A percentile compares a stretch with the other conserved stretches of the same genome.
phyloP scores from a whole-genome alignment of 345 rosid genomes.

The Reutealis trisperma region DNA sequence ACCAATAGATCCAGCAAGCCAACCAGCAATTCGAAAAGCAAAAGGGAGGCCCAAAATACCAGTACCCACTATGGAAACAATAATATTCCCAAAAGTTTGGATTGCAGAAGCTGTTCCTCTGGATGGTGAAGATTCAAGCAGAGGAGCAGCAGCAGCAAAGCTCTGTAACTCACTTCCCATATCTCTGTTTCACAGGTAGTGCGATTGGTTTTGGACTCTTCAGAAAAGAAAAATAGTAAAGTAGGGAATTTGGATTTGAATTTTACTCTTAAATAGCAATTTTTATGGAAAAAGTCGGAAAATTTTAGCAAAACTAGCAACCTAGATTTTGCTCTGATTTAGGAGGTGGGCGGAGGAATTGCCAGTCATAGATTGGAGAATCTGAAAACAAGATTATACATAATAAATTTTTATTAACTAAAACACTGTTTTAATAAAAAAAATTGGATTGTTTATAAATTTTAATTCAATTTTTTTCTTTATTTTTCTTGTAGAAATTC shows the following conservation, averaged over 20 bases:
- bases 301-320: not conserved
- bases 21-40: slow-evolving; percentile 86
- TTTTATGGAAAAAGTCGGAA: not conserved
- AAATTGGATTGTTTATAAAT: no score
- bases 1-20: slow-evolving; percentile 79
- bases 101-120: slow-evolving; percentile 59
- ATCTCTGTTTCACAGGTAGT: not conserved
- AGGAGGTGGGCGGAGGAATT: no score
- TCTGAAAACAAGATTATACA: no score
- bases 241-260: no score
- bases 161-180: slow-evolving; percentile 12
- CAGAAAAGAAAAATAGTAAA: not conserved
- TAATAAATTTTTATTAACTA: no score
- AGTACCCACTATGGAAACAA: slow-evolving; percentile 91
- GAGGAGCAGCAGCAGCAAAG: slow-evolving; percentile 7
- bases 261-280: no score
- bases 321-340: no score
- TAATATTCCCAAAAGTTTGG: slow-evolving; percentile 83
- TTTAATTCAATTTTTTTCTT: no score
- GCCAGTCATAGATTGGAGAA: no score
- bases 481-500: no score
- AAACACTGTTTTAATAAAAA: no score
- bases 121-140: not conserved
- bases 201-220: not conserved
- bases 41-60: slow-evolving; percentile 91